Percentiles rank a stretch among this genome's conserved stretches.
phyloP scores from a whole-genome alignment of 169 alveolate species.

The Theileria annulata region DNA sequence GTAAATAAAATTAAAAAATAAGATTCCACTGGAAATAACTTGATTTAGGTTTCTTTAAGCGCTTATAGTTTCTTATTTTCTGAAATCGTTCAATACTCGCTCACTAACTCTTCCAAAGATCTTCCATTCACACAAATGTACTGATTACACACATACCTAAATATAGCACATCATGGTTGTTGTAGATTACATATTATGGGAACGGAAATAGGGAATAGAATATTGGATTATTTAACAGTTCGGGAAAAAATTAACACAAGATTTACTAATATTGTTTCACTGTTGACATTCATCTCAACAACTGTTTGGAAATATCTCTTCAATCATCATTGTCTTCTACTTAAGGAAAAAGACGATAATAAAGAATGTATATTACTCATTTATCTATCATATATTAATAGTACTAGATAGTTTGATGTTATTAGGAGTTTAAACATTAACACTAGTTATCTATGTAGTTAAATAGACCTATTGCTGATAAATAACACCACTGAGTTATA shows the following conservation, averaged over 20 bases:
- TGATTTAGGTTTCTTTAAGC: slow-evolving; percentile 51
- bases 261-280: slow-evolving; percentile 40
- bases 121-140: slow-evolving; percentile 55
- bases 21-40: neutral
- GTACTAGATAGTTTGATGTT: no score
- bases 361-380: slow-evolving; percentile 47
- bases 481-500: neutral
- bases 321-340: slow-evolving; percentile 49
- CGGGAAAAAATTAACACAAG: slow-evolving; percentile 35
- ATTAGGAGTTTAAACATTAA: no score
- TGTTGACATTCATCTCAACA: slow-evolving; percentile 53
- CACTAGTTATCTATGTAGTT: no score
- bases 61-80: slow-evolving; percentile 58
- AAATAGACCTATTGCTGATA: no score
- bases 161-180: neutral
- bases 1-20: slow-evolving; percentile 4
- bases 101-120: slow-evolving; percentile 49
- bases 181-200: slow-evolving; percentile 57
- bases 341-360: slow-evolving; percentile 55
- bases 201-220: slow-evolving; percentile 43
- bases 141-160: neutral
- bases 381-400: neutral
- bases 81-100: slow-evolving; percentile 64
- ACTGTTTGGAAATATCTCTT: slow-evolving; percentile 67
- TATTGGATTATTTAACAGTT: slow-evolving; percentile 49